Conservation (phyloP, 2,329 filamentous ascomycete genomes). For the Paecilomyces sp. region DNA sequence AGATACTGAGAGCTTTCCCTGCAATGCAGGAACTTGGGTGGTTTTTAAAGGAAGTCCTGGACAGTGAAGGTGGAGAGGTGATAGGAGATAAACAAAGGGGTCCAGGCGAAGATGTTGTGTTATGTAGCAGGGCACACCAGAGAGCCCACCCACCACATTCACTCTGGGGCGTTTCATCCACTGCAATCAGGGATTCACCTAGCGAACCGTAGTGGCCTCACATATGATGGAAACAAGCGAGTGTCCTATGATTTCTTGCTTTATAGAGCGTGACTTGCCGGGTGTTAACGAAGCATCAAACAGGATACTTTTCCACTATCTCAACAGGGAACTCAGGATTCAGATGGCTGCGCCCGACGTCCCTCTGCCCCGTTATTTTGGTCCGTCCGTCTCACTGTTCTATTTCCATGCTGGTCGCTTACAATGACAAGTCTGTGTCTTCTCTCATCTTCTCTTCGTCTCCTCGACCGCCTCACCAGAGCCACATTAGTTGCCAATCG, state of each 20-base stretch:
- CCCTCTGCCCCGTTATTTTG: not conserved
- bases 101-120: not conserved
- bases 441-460: constrained; percentile 12
- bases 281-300: not conserved
- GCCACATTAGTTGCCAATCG: constrained; percentile 22
- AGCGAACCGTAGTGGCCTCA: not conserved
- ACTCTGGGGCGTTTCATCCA: not conserved
- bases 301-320: not conserved
- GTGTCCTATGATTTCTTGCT: not conserved
- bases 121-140: not conserved
- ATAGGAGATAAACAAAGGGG: not conserved
- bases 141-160: not conserved
- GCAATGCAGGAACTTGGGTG: not conserved
- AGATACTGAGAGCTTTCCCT: not conserved
- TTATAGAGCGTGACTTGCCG: not conserved
- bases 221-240: not conserved
- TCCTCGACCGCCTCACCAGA: constrained; percentile 17
- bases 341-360: not conserved
- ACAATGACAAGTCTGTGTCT: not conserved
- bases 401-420: not conserved
- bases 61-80: not conserved
- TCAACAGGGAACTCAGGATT: not conserved
- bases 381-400: not conserved
- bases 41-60: not conserved
- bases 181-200: not conserved